Evolutionary conservation across 2,329 filamentous ascomycete genomes (phyloP).

Genomic region (Botrytis tulipae): DNA sequence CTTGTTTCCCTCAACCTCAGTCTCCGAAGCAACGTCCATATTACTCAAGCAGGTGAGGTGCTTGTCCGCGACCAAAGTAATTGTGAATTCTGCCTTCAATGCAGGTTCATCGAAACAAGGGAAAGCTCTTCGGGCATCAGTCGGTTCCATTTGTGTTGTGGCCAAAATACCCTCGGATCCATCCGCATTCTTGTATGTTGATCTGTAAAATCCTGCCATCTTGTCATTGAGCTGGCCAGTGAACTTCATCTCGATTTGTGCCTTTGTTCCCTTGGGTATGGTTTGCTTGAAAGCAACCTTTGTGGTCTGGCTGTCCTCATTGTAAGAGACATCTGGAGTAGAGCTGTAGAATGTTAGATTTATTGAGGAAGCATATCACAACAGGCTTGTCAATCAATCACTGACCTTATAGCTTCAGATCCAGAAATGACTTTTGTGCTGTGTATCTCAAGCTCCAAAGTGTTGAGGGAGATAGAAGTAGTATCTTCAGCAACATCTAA

Average conservation of each 20-base stretch:
- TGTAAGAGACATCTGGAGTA: conserved; percentile 67
- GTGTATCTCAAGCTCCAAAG: conserved; percentile 81
- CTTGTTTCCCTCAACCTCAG: conserved; percentile 63
- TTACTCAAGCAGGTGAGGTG: conserved; percentile 90
- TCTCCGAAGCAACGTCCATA: conserved; percentile 87
- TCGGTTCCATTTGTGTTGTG: conserved; percentile 94
- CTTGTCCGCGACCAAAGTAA: conserved; percentile 89
- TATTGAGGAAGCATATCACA: conserved; percentile 22
- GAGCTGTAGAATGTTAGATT: conserved; percentile 48
- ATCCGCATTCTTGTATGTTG: conserved; percentile 81
- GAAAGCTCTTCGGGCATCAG: conserved; percentile 87
- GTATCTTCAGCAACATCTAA: conserved; percentile 84
- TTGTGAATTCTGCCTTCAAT: conserved; percentile 87
- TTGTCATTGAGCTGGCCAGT: conserved; percentile 82
- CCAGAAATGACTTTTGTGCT: conserved; percentile 65
- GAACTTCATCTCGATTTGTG: conserved; percentile 74
- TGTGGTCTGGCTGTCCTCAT: conserved; percentile 77
- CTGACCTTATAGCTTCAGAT: conserved; percentile 51
- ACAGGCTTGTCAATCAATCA: conserved; percentile 20
- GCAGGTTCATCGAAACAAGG: conserved; percentile 96
- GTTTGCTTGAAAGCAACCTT: conserved; percentile 75
- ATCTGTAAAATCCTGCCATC: conserved; percentile 97
- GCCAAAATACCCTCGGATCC: conserved; percentile 80
- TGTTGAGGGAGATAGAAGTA: conserved; percentile 82
- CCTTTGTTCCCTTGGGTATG: conserved; percentile 72